Percentiles rank a stretch among this genome's conserved stretches.
Evolutionary conservation across 371 early-diverging fungal genomes (phyloP).

Genomic region (Rhizopus microsporus): DNA sequence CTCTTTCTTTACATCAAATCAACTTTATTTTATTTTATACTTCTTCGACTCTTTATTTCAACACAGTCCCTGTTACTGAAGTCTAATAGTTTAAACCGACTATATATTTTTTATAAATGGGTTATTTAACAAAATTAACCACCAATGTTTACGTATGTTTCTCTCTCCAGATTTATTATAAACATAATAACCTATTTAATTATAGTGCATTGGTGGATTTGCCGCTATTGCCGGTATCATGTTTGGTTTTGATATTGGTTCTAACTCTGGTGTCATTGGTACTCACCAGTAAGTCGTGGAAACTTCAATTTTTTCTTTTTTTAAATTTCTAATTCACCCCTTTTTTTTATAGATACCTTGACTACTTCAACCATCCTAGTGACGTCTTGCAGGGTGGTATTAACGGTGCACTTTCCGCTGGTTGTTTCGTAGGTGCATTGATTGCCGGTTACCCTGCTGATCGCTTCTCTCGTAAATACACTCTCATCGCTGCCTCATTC

Average conservation of each 20-base stretch:
- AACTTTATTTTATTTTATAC: background rate
- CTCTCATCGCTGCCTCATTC: conserved; percentile 36
- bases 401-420: conserved; percentile 52
- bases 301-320: background rate
- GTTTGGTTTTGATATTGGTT: conserved; percentile 66
- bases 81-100: no score
- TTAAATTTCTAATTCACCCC: background rate
- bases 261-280: conserved; percentile 60
- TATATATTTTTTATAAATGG: conserved; percentile 1
- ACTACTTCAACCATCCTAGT: conserved; percentile 59
- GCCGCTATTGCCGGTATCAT: conserved; percentile 63
- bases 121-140: conserved; percentile 21
- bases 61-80: no score
- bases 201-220: conserved; percentile 55
- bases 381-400: conserved; percentile 61
- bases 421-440: conserved; percentile 38
- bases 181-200: background rate
- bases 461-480: conserved; percentile 42
- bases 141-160: conserved; percentile 41
- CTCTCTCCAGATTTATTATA: background rate
- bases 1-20: background rate
- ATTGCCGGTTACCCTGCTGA: conserved; percentile 52
- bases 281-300: conserved; percentile 38
- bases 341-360: conserved; percentile 36
- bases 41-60: background rate